These are phyloP conservation scores for Acorus calamus DNA, from an alignment of 106 monocot species.

Conservation along the genomic window DNA sequence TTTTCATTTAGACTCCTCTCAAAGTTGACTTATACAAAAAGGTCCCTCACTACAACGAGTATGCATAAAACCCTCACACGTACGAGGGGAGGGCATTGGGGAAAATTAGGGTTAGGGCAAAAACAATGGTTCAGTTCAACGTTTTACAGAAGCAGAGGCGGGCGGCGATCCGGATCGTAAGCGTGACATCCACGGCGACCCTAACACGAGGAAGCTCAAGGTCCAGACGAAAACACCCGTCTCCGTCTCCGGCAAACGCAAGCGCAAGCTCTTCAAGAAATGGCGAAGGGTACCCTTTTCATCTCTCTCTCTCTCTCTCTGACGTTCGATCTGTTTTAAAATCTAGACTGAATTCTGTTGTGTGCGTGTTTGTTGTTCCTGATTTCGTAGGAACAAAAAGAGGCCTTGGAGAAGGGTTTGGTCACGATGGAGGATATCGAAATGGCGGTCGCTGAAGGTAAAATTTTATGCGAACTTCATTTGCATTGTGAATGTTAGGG, in stretches of 20 bases:
- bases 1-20: too few relatives aligned
- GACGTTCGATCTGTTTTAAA: background rate
- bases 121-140: slow-evolving; percentile 49
- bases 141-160: slow-evolving; percentile 47
- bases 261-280: slow-evolving; percentile 75
- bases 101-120: too few relatives aligned
- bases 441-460: slow-evolving; percentile 72
- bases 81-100: too few relatives aligned
- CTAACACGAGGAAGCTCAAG: slow-evolving; percentile 53
- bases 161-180: slow-evolving; percentile 39
- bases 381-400: slow-evolving; percentile 65
- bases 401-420: slow-evolving; percentile 56
- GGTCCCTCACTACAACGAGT: too few relatives aligned
- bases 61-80: too few relatives aligned
- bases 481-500: too few relatives aligned
- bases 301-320: background rate
- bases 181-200: slow-evolving; percentile 51
- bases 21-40: too few relatives aligned
- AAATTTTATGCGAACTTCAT: background rate
- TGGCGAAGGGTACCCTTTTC: slow-evolving; percentile 39
- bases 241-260: slow-evolving; percentile 80
- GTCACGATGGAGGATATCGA: slow-evolving; percentile 75
- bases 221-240: slow-evolving; percentile 19
- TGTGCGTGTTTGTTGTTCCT: background rate
- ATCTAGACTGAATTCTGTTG: background rate